Evolutionary conservation across 108 stramenopile genomes (phyloP).

Genomic region (Nannochloropsis gaditana): DNA sequence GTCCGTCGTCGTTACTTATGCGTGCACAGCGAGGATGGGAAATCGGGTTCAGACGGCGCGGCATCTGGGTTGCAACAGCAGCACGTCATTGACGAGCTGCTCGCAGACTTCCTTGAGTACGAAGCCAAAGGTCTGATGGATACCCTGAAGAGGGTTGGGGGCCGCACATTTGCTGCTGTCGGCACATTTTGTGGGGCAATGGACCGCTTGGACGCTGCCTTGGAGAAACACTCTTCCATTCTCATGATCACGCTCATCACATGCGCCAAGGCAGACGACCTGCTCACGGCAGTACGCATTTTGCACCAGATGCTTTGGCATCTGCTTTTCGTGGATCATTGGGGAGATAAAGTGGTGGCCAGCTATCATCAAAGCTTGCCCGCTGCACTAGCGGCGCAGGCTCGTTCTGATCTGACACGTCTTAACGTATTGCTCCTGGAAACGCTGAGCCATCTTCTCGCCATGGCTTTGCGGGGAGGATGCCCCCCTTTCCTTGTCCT

Average conservation of each 20-base stretch:
- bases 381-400: not conserved
- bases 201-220: not conserved
- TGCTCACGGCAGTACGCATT: not conserved
- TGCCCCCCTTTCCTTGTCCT: not conserved
- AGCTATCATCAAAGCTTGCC: not conserved
- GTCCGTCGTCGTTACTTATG: not conserved
- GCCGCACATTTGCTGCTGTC: not conserved
- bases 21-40: not conserved
- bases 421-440: not conserved
- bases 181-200: conserved; percentile 4
- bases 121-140: not conserved
- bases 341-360: not conserved
- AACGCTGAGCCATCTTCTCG: not conserved
- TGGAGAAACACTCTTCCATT: not conserved
- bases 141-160: not conserved
- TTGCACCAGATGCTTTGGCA: not conserved
- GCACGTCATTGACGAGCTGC: not conserved
- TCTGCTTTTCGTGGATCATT: not conserved
- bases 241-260: conserved; percentile 5
- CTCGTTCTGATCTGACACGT: not conserved
- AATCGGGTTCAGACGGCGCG: not conserved
- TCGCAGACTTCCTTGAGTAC: not conserved
- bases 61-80: not conserved
- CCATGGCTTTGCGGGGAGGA: not conserved
- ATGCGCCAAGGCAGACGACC: not conserved